A percentile compares a stretch with the other conserved stretches of the same genome.
Conservation (phyloP, 768 basidiomycete species). For the Pholiota microspora region DNA sequence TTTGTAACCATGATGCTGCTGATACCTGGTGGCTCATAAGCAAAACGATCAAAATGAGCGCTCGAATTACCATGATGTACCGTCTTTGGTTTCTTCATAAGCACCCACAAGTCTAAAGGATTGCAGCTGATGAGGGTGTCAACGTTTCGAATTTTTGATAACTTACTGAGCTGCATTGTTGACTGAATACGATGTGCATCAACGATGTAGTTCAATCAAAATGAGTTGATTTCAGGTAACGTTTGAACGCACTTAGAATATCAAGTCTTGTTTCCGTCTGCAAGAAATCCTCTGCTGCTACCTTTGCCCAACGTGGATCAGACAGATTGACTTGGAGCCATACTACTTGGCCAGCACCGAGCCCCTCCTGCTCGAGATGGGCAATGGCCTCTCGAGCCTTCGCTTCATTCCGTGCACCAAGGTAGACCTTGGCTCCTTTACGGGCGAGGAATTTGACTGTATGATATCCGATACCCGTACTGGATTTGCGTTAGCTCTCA, state of each 20-base stretch:
- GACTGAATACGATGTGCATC: conserved; percentile 3
- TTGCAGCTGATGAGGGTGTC: background rate
- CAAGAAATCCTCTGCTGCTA: conserved; percentile 40
- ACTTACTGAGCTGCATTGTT: conserved; percentile 17
- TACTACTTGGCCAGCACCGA: conserved; percentile 34
- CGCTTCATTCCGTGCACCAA: conserved; percentile 21
- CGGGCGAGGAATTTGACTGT: conserved; percentile 32
- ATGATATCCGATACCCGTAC: conserved; percentile 37
- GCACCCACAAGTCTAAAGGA: background rate
- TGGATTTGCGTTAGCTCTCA: background rate
- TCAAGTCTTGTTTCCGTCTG: conserved; percentile 45
- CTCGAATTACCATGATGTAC: conserved; percentile 9
- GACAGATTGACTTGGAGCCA: conserved; percentile 46
- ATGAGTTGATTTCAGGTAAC: too few relatives aligned
- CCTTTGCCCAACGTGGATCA: conserved; percentile 38
- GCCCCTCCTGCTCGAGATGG: conserved; percentile 20
- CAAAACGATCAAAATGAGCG: background rate
- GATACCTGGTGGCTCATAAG: conserved; percentile 7
- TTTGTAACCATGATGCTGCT: conserved; percentile 14
- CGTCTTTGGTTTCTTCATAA: conserved; percentile 17
- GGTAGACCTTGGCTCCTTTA: conserved; percentile 26
- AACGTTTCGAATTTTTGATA: conserved; percentile 9
- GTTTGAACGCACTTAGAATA: conserved; percentile 40
- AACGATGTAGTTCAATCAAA: too few relatives aligned
- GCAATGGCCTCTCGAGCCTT: conserved; percentile 24